phyloP scores from a whole-genome alignment of 2,329 filamentous ascomycete genomes.

The Botrytis cinerea region DNA sequence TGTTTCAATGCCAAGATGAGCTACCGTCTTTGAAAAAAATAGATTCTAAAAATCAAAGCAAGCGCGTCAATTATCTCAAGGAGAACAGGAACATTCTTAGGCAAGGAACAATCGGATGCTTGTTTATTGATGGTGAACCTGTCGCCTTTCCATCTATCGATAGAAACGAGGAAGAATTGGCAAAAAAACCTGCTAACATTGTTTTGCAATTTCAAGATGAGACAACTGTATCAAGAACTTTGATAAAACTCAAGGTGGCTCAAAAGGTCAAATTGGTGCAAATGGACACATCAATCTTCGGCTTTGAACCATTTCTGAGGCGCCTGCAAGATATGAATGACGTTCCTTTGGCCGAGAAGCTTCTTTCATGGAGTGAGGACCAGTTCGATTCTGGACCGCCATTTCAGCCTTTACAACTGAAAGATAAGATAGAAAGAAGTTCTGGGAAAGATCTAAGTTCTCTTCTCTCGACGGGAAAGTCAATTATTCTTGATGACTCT shows the following conservation, averaged over 20 bases:
- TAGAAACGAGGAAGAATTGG: slow-evolving; percentile 52
- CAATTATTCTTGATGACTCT: slow-evolving; percentile 50
- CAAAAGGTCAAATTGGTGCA: slow-evolving; percentile 52
- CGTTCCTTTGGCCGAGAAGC: slow-evolving; percentile 55
- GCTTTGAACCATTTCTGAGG: slow-evolving; percentile 66
- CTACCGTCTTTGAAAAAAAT: slow-evolving; percentile 48
- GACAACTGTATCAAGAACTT: slow-evolving; percentile 48
- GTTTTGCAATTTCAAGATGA: slow-evolving; percentile 54
- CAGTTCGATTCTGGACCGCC: slow-evolving; percentile 24
- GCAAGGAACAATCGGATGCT: slow-evolving; percentile 62
- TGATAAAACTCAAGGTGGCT: slow-evolving; percentile 48
- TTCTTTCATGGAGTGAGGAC: slow-evolving; percentile 47
- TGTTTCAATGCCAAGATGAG: slow-evolving; percentile 47
- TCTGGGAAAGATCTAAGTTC: slow-evolving; percentile 40
- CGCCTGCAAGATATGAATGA: slow-evolving; percentile 58
- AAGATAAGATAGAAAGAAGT: slow-evolving; percentile 34
- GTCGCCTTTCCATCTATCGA: slow-evolving; percentile 62
- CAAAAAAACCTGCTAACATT: slow-evolving; percentile 48
- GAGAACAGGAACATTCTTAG: slow-evolving; percentile 55
- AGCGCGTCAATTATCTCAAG: slow-evolving; percentile 49
- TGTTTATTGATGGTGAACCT: slow-evolving; percentile 54
- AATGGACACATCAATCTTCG: slow-evolving; percentile 67
- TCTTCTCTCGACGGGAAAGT: slow-evolving; percentile 39
- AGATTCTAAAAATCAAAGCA: slow-evolving; percentile 24
- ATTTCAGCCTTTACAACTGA: slow-evolving; percentile 33